A percentile compares a stretch with the other conserved stretches of the same genome.
These are phyloP conservation scores for Debaryomyces sp. DNA, from an alignment of 1,139 yeast species.

Conservation along the genomic window DNA sequence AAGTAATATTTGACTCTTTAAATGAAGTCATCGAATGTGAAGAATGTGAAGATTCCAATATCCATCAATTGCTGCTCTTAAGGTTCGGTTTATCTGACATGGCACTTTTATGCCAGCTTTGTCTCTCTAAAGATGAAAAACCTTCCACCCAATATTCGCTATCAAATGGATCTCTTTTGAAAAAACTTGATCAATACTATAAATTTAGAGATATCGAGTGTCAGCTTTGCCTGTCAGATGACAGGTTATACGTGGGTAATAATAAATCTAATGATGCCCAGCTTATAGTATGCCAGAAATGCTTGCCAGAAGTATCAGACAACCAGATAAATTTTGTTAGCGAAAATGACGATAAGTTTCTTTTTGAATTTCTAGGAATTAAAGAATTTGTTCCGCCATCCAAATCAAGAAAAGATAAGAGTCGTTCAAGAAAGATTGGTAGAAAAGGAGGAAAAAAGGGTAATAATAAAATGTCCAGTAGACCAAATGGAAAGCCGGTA, in stretches of 20 bases:
- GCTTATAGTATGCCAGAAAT: conserved; percentile 43
- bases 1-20: conserved; percentile 33
- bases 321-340: conserved; percentile 32
- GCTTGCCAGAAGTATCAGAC: conserved; percentile 33
- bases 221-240: conserved; percentile 43
- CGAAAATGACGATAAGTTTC: conserved; percentile 51
- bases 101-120: conserved; percentile 50
- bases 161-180: conserved; percentile 57
- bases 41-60: conserved; percentile 56
- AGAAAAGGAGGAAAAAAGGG: conserved; percentile 27
- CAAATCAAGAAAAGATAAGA: conserved; percentile 19
- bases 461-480: not conserved
- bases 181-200: conserved; percentile 48
- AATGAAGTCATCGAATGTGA: conserved; percentile 56
- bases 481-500: not conserved
- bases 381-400: conserved; percentile 40
- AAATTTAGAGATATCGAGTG: conserved; percentile 56
- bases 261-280: conserved; percentile 20
- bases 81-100: conserved; percentile 61
- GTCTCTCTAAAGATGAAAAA: conserved; percentile 49
- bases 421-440: conserved; percentile 26
- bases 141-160: conserved; percentile 55
- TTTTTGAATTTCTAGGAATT: conserved; percentile 52
- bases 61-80: conserved; percentile 54
- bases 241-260: conserved; percentile 40